These are phyloP conservation scores for Cryphonectria parasitica DNA, from an alignment of 2,329 filamentous ascomycete species.

Conservation along the genomic window DNA sequence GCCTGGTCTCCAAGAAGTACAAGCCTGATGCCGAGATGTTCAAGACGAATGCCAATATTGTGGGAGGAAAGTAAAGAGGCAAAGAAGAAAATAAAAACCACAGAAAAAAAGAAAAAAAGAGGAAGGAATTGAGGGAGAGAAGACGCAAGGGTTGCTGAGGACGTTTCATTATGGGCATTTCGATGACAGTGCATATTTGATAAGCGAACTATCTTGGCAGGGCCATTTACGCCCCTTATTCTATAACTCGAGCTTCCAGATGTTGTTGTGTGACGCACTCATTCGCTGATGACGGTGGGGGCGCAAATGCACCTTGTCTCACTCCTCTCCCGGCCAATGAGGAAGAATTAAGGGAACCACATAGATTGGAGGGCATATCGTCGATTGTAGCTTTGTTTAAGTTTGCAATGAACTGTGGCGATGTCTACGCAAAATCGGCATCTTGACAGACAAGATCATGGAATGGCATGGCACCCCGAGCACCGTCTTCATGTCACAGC, in stretches of 20 bases:
- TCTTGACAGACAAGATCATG: no score
- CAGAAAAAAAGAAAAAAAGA: neutral
- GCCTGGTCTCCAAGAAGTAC: constrained; percentile 11
- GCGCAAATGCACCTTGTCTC: no score
- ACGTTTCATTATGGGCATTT: neutral
- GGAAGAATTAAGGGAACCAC: no score
- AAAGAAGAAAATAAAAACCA: neutral
- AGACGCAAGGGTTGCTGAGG: neutral
- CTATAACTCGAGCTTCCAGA: neutral
- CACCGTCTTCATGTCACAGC: neutral
- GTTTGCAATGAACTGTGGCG: no score
- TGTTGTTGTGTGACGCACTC: neutral
- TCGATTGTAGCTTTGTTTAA: no score
- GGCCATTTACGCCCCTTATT: neutral
- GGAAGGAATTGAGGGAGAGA: no score
- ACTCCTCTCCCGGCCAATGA: no score
- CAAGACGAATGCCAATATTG: constrained; percentile 10
- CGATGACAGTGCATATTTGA: neutral
- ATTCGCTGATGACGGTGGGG: neutral
- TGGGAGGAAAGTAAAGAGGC: neutral
- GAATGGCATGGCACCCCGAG: no score
- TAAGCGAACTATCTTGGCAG: neutral
- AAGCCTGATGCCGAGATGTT: constrained; percentile 11
- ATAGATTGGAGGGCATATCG: no score
- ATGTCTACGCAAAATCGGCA: no score